Conservation (phyloP, 768 basidiomycete species). For the Udeniomyces megalosporus region DNA sequence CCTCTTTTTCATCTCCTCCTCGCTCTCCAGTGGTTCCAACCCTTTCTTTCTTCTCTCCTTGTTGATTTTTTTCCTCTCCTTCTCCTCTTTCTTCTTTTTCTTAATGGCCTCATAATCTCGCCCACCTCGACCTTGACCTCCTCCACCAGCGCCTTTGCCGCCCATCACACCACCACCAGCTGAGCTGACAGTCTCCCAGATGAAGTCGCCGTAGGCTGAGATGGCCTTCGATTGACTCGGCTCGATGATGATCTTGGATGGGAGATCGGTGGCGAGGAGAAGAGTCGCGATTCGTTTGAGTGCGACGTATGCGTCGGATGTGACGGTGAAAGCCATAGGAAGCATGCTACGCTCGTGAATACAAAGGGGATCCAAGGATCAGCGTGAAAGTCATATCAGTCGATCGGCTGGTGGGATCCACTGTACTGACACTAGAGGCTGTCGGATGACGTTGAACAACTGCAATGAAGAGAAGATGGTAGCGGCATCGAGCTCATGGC, state of each 20-base stretch:
- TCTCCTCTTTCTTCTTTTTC: conserved; percentile 22
- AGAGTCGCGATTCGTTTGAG: conserved; percentile 38
- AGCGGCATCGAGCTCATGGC: conserved; percentile 41
- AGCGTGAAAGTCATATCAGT: conserved; percentile 18
- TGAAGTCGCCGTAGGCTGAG: conserved; percentile 11
- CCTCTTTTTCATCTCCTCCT: conserved; percentile 13
- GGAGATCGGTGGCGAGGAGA: conserved; percentile 42
- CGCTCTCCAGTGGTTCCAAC: conserved; percentile 19
- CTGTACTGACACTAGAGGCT: conserved; percentile 22
- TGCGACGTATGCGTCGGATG: conserved; percentile 40
- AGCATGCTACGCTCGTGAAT: conserved; percentile 11
- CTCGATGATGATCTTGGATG: conserved; percentile 37
- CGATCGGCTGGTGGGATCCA: too few relatives aligned
- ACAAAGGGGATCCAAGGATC: neutral
- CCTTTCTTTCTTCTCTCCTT: conserved; percentile 19
- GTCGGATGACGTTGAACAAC: conserved; percentile 37
- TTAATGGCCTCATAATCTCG: conserved; percentile 14
- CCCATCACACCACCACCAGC: neutral
- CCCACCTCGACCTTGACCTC: conserved; percentile 6
- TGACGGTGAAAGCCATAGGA: conserved; percentile 21
- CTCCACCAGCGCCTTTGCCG: neutral
- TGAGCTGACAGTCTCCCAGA: conserved; percentile 5
- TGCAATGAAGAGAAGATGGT: conserved; percentile 45
- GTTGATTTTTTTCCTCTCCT: conserved; percentile 12
- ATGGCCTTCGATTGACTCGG: conserved; percentile 2